These are phyloP conservation scores for Exophiala calicioides DNA, from an alignment of 2,329 filamentous ascomycete species.

Conservation along the genomic window DNA sequence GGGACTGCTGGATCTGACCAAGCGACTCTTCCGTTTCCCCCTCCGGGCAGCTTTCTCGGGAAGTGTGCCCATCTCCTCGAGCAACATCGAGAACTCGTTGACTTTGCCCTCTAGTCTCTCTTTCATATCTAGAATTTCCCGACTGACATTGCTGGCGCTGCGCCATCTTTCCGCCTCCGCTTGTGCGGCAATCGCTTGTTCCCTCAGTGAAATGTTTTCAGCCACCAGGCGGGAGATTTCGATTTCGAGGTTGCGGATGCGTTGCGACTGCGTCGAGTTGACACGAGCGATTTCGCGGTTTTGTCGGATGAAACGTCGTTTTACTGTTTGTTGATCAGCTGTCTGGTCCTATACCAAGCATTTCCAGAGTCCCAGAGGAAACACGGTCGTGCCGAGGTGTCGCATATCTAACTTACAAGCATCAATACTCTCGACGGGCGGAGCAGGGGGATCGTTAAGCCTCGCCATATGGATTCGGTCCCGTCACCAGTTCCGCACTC, in stretches of 20 bases:
- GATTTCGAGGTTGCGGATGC: slow-evolving; percentile 64
- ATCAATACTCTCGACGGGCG: slow-evolving; percentile 49
- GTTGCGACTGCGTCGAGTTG: slow-evolving; percentile 65
- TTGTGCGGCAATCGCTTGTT: slow-evolving; percentile 60
- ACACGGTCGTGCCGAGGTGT: too few relatives aligned
- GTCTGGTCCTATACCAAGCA: background rate
- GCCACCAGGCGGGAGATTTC: slow-evolving; percentile 61
- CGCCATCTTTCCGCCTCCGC: slow-evolving; percentile 54
- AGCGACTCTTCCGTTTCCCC: slow-evolving; percentile 21
- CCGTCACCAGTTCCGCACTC: too few relatives aligned
- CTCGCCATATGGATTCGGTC: slow-evolving; percentile 55
- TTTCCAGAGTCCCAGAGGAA: background rate
- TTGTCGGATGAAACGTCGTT: slow-evolving; percentile 64
- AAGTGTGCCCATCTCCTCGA: slow-evolving; percentile 55
- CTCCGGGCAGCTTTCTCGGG: slow-evolving; percentile 21
- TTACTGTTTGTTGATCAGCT: slow-evolving; percentile 48
- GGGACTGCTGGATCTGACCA: slow-evolving; percentile 22
- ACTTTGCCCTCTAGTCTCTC: slow-evolving; percentile 58
- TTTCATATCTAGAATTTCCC: slow-evolving; percentile 55
- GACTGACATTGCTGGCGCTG: slow-evolving; percentile 45
- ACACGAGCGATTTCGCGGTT: slow-evolving; percentile 66
- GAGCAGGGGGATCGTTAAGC: slow-evolving; percentile 47
- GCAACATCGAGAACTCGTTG: slow-evolving; percentile 55
- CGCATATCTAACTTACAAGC: slow-evolving; percentile 49
- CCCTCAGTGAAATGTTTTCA: slow-evolving; percentile 61